Percentiles rank a stretch among this genome's conserved stretches.
These are phyloP conservation scores for Petunia secreta DNA, from an alignment of 257 asterid genomes.

Conservation along the genomic window DNA sequence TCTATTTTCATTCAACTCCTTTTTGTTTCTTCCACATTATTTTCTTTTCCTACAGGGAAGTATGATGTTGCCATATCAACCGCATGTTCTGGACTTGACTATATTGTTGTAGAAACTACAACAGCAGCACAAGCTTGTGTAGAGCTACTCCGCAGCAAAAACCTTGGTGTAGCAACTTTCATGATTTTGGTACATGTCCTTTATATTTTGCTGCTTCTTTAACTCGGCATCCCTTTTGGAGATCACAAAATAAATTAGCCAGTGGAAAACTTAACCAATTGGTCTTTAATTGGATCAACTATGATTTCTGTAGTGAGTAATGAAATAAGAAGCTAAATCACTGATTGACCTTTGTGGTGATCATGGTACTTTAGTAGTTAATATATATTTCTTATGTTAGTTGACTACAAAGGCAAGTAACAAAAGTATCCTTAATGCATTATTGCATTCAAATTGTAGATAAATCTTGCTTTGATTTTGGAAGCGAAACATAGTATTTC, in stretches of 20 bases:
- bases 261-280: no score
- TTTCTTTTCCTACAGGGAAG: constrained; percentile 58
- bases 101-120: constrained; percentile 85
- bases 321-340: no score
- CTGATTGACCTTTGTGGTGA: background rate
- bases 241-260: background rate
- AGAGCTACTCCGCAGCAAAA: constrained; percentile 71
- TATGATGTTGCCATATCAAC: constrained; percentile 90
- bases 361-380: background rate
- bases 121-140: constrained; percentile 83
- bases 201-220: background rate
- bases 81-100: constrained; percentile 90
- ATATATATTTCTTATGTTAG: background rate
- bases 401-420: background rate
- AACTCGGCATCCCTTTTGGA: background rate
- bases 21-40: constrained; percentile 12
- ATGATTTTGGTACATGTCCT: constrained; percentile 76
- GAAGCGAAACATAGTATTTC: background rate
- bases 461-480: constrained; percentile 7
- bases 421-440: background rate
- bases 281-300: background rate
- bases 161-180: constrained; percentile 95
- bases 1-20: no score
- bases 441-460: background rate
- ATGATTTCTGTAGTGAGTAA: background rate